Evolutionary conservation across 169 alveolate species (phyloP).

Genomic region (Toxoplasma gondii): DNA sequence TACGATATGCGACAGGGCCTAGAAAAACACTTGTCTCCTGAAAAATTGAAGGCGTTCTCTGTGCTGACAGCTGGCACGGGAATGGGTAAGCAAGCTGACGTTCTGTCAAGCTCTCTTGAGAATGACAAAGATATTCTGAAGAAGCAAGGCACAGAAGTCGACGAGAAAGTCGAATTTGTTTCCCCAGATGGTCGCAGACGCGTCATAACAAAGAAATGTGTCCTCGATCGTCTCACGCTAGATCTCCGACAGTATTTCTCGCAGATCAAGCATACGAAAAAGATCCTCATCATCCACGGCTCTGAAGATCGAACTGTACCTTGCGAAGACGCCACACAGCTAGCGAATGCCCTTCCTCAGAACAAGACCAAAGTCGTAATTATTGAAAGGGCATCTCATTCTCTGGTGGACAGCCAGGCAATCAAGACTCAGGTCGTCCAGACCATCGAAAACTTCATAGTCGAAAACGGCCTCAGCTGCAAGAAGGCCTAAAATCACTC

Average conservation of each 20-base stretch:
- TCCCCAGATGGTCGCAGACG: background rate
- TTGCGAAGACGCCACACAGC: background rate
- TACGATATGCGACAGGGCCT: slow-evolving; percentile 61
- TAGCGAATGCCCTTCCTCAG: background rate
- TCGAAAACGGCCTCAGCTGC: background rate
- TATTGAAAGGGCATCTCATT: background rate
- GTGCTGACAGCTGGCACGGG: slow-evolving; percentile 8
- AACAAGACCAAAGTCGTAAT: background rate
- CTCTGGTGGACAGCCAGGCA: background rate
- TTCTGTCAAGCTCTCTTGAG: background rate
- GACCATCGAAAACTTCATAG: background rate
- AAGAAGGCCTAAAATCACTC: background rate
- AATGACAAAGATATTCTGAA: background rate
- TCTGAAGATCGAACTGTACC: slow-evolving; percentile 1
- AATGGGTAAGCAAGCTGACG: slow-evolving; percentile 10
- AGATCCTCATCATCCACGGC: slow-evolving; percentile 24
- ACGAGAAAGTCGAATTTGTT: background rate
- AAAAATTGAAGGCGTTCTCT: background rate
- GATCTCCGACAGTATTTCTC: slow-evolving; percentile 13
- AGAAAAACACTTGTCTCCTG: background rate
- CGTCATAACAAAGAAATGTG: background rate
- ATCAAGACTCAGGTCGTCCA: slow-evolving; percentile 18
- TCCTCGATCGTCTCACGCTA: background rate
- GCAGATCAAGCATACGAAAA: background rate
- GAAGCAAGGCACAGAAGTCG: background rate